Evolutionary conservation across 306 rosid species (phyloP).

Genomic region (Chamaecrista fasciculata): DNA sequence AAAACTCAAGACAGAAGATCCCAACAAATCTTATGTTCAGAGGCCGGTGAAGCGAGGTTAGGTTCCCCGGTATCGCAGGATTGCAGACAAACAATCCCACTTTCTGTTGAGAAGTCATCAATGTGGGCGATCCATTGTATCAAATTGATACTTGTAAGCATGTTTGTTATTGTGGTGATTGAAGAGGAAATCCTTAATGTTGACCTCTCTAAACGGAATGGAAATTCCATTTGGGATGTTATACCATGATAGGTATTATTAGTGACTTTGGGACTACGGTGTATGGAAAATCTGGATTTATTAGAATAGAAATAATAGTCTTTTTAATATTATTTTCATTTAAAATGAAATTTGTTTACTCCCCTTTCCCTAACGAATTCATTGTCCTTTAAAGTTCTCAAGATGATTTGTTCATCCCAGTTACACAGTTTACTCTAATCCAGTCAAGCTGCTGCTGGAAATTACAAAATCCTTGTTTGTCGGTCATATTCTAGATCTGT

Average conservation of each 20-base stretch:
- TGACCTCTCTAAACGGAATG: conserved; percentile 19
- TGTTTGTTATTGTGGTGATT: conserved; percentile 29
- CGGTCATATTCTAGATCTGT: too few species aligned
- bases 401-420: too few species aligned
- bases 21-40: conserved; percentile 93
- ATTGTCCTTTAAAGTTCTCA: too few species aligned
- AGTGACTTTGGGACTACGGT: background rate
- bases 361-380: too few species aligned
- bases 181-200: conserved; percentile 23
- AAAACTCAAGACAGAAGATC: conserved; percentile 97
- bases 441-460: too few species aligned
- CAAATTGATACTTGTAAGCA: conserved; percentile 35
- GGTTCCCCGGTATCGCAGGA: conserved; percentile 21
- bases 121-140: conserved; percentile 33
- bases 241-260: background rate
- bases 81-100: background rate
- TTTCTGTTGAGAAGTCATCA: background rate
- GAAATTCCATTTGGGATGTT: conserved; percentile 23
- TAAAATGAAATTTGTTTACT: background rate
- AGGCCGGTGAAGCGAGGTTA: conserved; percentile 96
- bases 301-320: background rate
- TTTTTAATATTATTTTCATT: too few species aligned
- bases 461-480: too few species aligned
- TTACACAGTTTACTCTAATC: too few species aligned
- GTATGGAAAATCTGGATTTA: background rate